Percentiles rank a stretch among this genome's conserved stretches.
phyloP scores from a whole-genome alignment of 257 asterid species.

The Rehmannia glutinosa region DNA sequence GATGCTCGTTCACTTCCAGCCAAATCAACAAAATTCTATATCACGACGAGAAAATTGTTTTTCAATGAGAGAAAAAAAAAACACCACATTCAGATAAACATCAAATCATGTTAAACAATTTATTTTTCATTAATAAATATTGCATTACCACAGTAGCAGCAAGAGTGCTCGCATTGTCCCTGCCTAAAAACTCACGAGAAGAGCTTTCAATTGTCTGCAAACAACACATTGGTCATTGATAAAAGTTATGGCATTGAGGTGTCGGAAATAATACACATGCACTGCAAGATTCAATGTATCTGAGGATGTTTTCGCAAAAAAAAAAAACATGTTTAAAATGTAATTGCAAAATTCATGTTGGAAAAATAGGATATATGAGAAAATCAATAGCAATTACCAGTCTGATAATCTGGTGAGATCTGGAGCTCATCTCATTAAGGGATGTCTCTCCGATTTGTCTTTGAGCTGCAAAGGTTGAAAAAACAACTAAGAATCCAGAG shows the following conservation, averaged over 20 bases:
- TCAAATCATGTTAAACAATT: neutral
- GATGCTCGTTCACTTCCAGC: conserved; percentile 99
- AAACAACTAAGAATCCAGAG: neutral
- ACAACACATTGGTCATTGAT: conserved; percentile 5
- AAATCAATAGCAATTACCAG: conserved; percentile 44
- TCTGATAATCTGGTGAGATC: conserved; percentile 96
- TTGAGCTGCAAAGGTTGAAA: conserved; percentile 58
- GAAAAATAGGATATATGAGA: no score
- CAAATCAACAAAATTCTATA: conserved; percentile 84
- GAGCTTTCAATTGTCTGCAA: conserved; percentile 91
- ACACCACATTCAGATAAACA: conserved; percentile 1
- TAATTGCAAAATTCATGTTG: no score
- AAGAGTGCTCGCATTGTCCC: conserved; percentile 66
- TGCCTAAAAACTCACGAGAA: conserved; percentile 65
- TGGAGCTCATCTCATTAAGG: conserved; percentile 87
- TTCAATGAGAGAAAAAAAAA: neutral
- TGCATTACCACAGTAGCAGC: conserved; percentile 80
- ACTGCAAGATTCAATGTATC: no score
- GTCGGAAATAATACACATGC: no score
- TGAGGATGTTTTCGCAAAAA: no score
- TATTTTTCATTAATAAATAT: neutral
- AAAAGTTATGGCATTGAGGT: neutral
- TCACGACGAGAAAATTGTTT: conserved; percentile 14
- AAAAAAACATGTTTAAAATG: no score
- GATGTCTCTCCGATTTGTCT: conserved; percentile 93